Percentiles rank a stretch among this genome's conserved stretches.
Conservation (phyloP, 2,329 filamentous ascomycete species). For the Pezicula carpinea region DNA sequence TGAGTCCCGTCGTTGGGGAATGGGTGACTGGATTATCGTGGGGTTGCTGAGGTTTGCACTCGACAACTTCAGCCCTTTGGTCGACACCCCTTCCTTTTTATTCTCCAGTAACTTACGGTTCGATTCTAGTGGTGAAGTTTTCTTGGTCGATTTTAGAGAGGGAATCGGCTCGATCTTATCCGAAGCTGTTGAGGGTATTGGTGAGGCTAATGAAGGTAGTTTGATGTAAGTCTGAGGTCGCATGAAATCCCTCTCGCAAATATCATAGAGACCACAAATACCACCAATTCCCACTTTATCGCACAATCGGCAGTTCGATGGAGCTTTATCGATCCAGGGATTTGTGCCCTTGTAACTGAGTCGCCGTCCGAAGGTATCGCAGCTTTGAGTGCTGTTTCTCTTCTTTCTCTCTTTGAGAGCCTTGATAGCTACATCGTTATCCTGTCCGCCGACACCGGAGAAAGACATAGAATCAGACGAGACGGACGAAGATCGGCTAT, state of each 20-base stretch:
- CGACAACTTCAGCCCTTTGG: too few species aligned
- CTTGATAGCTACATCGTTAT: neutral
- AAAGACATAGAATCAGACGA: constrained; percentile 9
- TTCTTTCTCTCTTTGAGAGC: neutral
- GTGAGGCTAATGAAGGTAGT: neutral
- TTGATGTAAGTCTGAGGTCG: neutral
- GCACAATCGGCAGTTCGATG: constrained; percentile 7
- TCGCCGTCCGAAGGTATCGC: neutral
- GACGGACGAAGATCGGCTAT: neutral
- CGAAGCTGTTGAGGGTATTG: neutral
- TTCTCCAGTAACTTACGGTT: too few species aligned
- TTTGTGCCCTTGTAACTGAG: constrained; percentile 3
- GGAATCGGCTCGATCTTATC: constrained; percentile 11
- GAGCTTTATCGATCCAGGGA: constrained; percentile 2
- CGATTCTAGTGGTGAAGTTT: too few species aligned
- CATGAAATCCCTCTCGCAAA: constrained; percentile 10
- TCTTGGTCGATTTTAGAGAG: constrained; percentile 4
- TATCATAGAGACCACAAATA: constrained; percentile 3
- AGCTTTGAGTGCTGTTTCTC: neutral
- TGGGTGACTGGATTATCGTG: too few species aligned
- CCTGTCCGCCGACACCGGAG: constrained; percentile 11
- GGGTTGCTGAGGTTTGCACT: too few species aligned
- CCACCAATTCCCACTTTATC: neutral
- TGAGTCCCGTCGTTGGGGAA: too few species aligned
- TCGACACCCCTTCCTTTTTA: too few species aligned